Conservation (phyloP, 2,329 filamentous ascomycete species). For the Pseudogymnoascus sp. region DNA sequence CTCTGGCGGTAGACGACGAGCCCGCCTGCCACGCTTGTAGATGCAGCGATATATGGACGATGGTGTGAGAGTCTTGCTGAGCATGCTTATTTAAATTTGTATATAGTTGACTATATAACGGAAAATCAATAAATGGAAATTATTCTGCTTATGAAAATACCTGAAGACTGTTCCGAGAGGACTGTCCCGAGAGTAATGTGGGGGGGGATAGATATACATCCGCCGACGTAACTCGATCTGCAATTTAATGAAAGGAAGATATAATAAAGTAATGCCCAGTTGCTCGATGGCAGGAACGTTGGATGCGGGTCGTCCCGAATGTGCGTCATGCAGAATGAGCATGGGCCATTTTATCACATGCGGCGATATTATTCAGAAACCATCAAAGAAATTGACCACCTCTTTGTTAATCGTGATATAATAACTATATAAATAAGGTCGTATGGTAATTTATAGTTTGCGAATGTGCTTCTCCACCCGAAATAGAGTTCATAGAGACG, state of each 20-base stretch:
- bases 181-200: not conserved
- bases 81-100: not conserved
- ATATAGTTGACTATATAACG: not conserved
- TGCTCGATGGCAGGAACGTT: not conserved
- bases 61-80: not conserved
- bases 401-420: not conserved
- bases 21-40: not conserved
- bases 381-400: not conserved
- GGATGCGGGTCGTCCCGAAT: not conserved
- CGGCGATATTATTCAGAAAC: not conserved
- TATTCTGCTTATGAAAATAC: not conserved
- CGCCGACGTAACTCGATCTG: not conserved
- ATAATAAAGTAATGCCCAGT: not conserved
- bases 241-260: not conserved
- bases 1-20: not conserved
- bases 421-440: not conserved
- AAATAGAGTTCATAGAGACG: not conserved
- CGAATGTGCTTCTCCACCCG: not conserved
- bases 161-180: not conserved
- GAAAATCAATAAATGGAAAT: not conserved
- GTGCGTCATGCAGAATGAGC: not conserved
- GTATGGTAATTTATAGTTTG: not conserved
- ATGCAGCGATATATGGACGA: not conserved
- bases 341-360: constrained; percentile 4
- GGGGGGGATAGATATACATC: not conserved